These are phyloP conservation scores for Xylariales sp. DNA, from an alignment of 2,329 filamentous ascomycete species.

Conservation along the genomic window DNA sequence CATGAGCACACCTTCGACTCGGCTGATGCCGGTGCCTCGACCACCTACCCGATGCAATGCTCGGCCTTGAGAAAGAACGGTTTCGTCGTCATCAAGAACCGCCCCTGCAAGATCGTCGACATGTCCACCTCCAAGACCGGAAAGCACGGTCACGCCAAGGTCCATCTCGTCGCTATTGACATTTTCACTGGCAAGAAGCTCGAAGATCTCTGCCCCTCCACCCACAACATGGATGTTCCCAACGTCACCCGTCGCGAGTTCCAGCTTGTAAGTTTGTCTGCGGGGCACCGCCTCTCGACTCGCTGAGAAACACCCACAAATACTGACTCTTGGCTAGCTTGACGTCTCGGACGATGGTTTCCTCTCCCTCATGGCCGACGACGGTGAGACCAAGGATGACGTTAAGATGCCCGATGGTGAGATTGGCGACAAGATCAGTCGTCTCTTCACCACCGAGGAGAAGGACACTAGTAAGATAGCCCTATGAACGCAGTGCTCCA, in stretches of 20 bases:
- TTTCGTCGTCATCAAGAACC: constrained; percentile 95
- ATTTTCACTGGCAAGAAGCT: constrained; percentile 99
- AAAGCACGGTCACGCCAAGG: constrained; percentile 99
- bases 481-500: constrained; percentile 6
- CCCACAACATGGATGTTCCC: constrained; percentile 97
- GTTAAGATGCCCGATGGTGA: constrained; percentile 91
- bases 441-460: constrained; percentile 74
- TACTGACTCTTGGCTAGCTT: constrained; percentile 51
- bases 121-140: constrained; percentile 99
- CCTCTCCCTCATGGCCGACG: constrained; percentile 88
- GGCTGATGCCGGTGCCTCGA: constrained; percentile 92
- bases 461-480: constrained; percentile 84
- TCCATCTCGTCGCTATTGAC: constrained; percentile 95
- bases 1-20: constrained; percentile 77
- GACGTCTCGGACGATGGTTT: constrained; percentile 91
- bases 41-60: constrained; percentile 97
- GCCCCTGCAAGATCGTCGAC: constrained; percentile 99
- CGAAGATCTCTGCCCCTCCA: constrained; percentile 97
- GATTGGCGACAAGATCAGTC: constrained; percentile 78
- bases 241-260: constrained; percentile 87
- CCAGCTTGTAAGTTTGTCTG: constrained; percentile 71
- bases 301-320: neutral
- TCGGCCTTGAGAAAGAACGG: constrained; percentile 99
- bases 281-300: neutral
- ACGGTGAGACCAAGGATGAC: constrained; percentile 87